Base-by-base conservation (phyloP, 495 filamentous ascomycete genomes). In the Penicillium salamii region DNA sequence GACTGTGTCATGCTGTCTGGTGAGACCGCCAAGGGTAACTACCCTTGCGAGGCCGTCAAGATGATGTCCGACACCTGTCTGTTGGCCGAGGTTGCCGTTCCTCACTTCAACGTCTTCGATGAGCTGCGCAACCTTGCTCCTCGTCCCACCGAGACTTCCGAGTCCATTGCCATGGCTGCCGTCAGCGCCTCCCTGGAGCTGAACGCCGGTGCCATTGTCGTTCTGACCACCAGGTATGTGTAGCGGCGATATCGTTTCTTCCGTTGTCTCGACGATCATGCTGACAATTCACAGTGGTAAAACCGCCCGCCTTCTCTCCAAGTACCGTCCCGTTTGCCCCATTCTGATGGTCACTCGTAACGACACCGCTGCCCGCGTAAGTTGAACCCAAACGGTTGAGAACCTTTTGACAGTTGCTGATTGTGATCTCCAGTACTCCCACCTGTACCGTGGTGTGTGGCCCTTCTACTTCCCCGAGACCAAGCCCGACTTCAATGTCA, bases 1-100 rank as follows among this genome's bases (percentile, higher is more conserved):
- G 93, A 98, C 78, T 98, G 93, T 78, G 93, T 98, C 72, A 98
- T 98, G 93, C 80, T 98, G 76, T 96, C 91, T 40, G 93, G 93
- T 52, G 93, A 98, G 80, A 98, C 93, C 24, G 95, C 93, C 68
- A 98, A 98, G 82, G 93, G 93, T 63, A 85, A 79, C 69, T 98
- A 98, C 74, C 93, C 93, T 34, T 77, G 78, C 45, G 90, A 96
- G 76, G 88, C 93, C 41, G 92, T 98, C 42, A 84, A 79, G 28
- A 95, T 97, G 86, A 98, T 98, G 93, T 87, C 88, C 79, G 89
- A 96, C 76, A 91, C 95, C 38, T 97, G 93, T 70, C 74, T 96
- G 66, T 81, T 95, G 65, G 95, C 93, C 47, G 93, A 98, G 78
- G 89, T 93, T 62, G 87, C 91, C 57, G 95, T 97, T 63, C 89